Base-by-base conservation (phyloP, 2,329 filamentous ascomycete species). In the Diaporthe citriasiana region DNA sequence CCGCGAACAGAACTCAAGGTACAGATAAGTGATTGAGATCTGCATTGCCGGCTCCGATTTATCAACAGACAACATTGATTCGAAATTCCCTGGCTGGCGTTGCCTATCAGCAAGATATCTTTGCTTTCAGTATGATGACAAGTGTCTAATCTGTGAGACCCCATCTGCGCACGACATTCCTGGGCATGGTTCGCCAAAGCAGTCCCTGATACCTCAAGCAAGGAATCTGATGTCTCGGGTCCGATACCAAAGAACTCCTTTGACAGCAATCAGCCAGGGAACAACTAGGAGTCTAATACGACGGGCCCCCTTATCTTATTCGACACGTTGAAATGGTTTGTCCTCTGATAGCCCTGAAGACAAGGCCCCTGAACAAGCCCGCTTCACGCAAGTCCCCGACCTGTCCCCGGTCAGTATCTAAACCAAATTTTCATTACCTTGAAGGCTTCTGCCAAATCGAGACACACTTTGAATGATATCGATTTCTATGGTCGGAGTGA, bases 1-100 rank as follows among this genome's bases (percentile, higher is more conserved):
- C 25, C 51, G 71, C 47, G 22, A 22, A 68, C 53, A 60, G 12
- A 22, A 45, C 45, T 60, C 51, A 42, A 56, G 30, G 13, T 33
- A 30, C 13, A 59, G 63, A 53, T 38, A 53, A 53, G 47, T 7
- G 38, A 60, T 60, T 15, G 50, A 40, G 30, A 53, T 12, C 10
- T 19, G 25, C 45, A 19, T 56, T 42, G 56, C 53, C 33, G 22
- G 30, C 25, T 51, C 51, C 65, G 45, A 13, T 47, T 40, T 38
- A 55, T 45, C 69, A 30, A 53, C 13, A 27, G 27, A 27, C 47
- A 56, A 68, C 27, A 22, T 65, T 27, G 56, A 65, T 66, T 66
- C 56, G 27, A 40, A 47, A 25, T 65, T 13, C 45, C 47, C 50
- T 25, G 42, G 22, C 22, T 12, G 40, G 33, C 42, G n/a, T 27